phyloP scores from a whole-genome alignment of 2,329 filamentous ascomycete genomes.

The Albifimbria verrucaria region DNA sequence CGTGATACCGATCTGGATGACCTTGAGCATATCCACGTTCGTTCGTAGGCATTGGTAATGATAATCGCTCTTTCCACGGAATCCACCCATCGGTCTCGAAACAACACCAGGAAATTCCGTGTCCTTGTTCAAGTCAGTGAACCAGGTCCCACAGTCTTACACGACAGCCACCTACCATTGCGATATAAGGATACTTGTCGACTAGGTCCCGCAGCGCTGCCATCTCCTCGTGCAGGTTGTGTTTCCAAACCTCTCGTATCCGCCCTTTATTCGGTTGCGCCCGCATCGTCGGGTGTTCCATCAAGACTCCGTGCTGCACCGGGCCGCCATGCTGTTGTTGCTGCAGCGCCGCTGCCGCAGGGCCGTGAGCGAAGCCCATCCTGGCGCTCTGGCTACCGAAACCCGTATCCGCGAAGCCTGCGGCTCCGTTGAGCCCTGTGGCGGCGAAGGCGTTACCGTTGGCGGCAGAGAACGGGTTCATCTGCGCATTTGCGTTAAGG shows the following conservation, averaged over 20 bases:
- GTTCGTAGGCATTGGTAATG: conserved; percentile 97
- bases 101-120: conserved; percentile 99
- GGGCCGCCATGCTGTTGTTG: conserved; percentile 55
- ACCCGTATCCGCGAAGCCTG: conserved; percentile 63
- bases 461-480: conserved; percentile 62
- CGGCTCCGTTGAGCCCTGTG: conserved; percentile 53
- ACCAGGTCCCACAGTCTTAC: neutral
- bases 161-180: conserved; percentile 68
- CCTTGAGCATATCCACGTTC: conserved; percentile 95
- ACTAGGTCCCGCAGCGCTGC: conserved; percentile 75
- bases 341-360: conserved; percentile 52
- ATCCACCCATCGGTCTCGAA: conserved; percentile 89
- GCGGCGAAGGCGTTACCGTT: conserved; percentile 56
- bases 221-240: conserved; percentile 91
- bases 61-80: conserved; percentile 93
- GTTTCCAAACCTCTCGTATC: conserved; percentile 95
- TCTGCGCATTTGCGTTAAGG: conserved; percentile 62
- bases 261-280: conserved; percentile 67
- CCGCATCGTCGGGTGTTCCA: conserved; percentile 39
- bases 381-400: conserved; percentile 84
- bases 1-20: conserved; percentile 94
- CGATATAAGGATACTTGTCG: conserved; percentile 91
- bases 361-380: conserved; percentile 74
- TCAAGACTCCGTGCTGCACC: conserved; percentile 34
- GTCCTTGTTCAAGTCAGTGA: conserved; percentile 56